A percentile compares a stretch with the other conserved stretches of the same genome.
phyloP scores from a whole-genome alignment of 768 basidiomycete species.

The Termitomyces sp. region DNA sequence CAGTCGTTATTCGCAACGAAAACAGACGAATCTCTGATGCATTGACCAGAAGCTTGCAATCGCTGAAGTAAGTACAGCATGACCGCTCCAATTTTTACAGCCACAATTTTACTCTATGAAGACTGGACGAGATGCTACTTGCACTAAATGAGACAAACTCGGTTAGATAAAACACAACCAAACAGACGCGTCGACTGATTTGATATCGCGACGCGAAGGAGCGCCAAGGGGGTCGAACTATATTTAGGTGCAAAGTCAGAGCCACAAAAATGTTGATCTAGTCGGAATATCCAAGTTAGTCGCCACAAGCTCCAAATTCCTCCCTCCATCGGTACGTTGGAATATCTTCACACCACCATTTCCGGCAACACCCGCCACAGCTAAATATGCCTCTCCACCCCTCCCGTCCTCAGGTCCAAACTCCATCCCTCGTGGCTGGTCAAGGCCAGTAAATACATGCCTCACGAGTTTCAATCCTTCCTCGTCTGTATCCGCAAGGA shows the following conservation, averaged over 20 bases:
- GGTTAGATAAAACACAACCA: neutral
- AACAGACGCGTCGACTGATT: neutral
- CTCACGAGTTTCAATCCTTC: constrained; percentile 27
- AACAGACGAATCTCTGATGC: neutral
- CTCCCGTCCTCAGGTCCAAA: constrained; percentile 41
- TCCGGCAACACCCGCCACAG: constrained; percentile 48
- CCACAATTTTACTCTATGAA: too few relatives aligned
- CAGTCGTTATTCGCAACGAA: too few relatives aligned
- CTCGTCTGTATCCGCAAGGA: constrained; percentile 13
- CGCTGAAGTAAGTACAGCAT: neutral
- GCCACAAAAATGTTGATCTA: constrained; percentile 49
- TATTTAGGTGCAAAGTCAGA: constrained; percentile 2
- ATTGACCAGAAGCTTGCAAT: neutral
- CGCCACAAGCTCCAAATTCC: constrained; percentile 42
- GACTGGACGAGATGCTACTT: too few relatives aligned
- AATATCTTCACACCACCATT: constrained; percentile 49
- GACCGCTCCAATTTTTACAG: too few relatives aligned
- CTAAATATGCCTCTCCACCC: constrained; percentile 44
- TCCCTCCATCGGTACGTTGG: constrained; percentile 44
- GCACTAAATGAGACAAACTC: too few relatives aligned
- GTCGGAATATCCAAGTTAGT: constrained; percentile 45
- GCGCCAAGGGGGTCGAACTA: too few relatives aligned
- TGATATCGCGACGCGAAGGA: neutral
- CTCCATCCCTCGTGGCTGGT: constrained; percentile 64
- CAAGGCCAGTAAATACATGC: constrained; percentile 57